These are phyloP conservation scores for Corynascus novoguineensis DNA, from an alignment of 495 filamentous ascomycete species.

Conservation along the genomic window DNA sequence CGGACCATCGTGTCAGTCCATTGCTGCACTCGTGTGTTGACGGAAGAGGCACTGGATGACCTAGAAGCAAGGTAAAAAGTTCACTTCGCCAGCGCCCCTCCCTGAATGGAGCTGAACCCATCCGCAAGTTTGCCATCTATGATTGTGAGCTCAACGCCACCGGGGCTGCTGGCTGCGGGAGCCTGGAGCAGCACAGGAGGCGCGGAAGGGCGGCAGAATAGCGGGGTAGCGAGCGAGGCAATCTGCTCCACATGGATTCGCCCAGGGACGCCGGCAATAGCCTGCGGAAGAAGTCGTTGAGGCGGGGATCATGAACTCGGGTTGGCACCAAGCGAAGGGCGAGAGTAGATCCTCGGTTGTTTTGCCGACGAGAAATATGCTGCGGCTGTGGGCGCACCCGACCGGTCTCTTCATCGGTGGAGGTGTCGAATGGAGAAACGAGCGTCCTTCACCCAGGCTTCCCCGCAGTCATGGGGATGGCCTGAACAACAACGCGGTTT, in stretches of 20 bases:
- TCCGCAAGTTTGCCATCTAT: background rate
- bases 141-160: background rate
- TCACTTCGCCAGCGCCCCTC: background rate
- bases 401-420: background rate
- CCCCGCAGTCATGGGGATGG: background rate
- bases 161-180: background rate
- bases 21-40: background rate
- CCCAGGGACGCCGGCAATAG: slow-evolving; percentile 2
- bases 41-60: background rate
- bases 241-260: slow-evolving; percentile 1
- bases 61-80: background rate
- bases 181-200: slow-evolving; percentile 9
- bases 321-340: background rate
- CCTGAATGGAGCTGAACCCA: background rate
- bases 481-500: background rate
- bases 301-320: background rate
- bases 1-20: background rate
- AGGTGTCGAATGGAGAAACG: no score
- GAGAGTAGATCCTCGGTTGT: background rate
- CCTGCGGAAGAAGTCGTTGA: background rate
- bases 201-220: background rate
- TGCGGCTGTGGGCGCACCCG: background rate
- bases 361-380: background rate
- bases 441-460: background rate
- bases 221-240: background rate